Percentiles rank a stretch among this genome's conserved stretches.
These are phyloP conservation scores for Penicillium vulpinum DNA, from an alignment of 2,329 filamentous ascomycete species.

Conservation along the genomic window DNA sequence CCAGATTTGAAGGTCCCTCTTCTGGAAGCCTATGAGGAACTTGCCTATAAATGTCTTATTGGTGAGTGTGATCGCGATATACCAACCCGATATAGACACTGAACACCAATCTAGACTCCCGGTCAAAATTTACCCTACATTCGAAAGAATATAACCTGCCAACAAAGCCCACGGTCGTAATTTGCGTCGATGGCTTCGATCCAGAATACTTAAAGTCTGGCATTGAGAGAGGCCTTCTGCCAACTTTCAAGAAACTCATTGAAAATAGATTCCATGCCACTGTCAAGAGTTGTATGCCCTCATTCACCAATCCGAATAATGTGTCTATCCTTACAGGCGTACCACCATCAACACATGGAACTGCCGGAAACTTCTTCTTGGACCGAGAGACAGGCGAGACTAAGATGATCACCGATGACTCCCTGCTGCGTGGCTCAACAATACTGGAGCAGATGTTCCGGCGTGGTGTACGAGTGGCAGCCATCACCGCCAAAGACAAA, in stretches of 20 bases:
- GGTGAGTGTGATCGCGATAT: constrained; percentile 1
- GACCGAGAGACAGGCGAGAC: constrained; percentile 43
- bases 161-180: constrained; percentile 39
- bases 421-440: constrained; percentile 44
- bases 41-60: constrained; percentile 18
- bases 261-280: constrained; percentile 42
- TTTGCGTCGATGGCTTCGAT: constrained; percentile 50
- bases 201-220: constrained; percentile 43
- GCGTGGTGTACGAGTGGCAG: constrained; percentile 43
- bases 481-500: constrained; percentile 50
- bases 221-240: constrained; percentile 36
- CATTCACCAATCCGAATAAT: constrained; percentile 50
- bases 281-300: constrained; percentile 45
- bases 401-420: constrained; percentile 46
- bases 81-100: neutral
- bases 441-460: constrained; percentile 45
- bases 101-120: constrained; percentile 12
- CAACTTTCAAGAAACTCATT: constrained; percentile 35
- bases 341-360: constrained; percentile 44
- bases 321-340: constrained; percentile 48
- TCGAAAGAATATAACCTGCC: constrained; percentile 35
- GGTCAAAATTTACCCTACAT: constrained; percentile 28
- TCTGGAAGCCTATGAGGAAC: constrained; percentile 26
- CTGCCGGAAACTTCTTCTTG: constrained; percentile 48
- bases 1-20: constrained; percentile 23